Percentiles rank a stretch among this genome's conserved stretches.
Evolutionary conservation across 495 filamentous ascomycete species (phyloP).

Genomic region (Trichoderma erinaceum): DNA sequence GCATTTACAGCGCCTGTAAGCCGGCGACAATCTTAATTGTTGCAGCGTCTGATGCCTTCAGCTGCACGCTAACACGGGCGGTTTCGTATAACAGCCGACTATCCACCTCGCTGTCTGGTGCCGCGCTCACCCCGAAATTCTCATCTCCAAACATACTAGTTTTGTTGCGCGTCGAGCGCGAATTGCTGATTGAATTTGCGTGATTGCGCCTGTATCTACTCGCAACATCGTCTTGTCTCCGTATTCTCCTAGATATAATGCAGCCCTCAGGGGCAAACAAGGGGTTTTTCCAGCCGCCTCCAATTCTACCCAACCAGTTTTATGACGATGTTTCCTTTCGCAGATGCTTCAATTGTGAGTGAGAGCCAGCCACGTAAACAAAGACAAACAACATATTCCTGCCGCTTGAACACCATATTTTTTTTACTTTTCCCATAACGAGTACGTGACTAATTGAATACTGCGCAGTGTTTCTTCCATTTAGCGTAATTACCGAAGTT

Average conservation of each 20-base stretch:
- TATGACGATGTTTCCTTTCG: conserved; percentile 40
- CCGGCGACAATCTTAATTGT: neutral
- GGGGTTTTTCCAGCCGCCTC: conserved; percentile 45
- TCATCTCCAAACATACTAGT: neutral
- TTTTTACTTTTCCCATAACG: neutral
- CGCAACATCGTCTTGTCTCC: neutral
- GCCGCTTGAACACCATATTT: neutral
- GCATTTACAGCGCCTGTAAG: neutral
- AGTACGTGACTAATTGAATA: conserved; percentile 8
- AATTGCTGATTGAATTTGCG: neutral
- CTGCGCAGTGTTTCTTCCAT: conserved; percentile 41
- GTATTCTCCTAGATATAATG: conserved; percentile 21
- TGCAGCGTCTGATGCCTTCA: neutral
- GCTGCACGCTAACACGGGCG: neutral
- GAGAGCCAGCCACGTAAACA: neutral
- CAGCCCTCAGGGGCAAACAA: conserved; percentile 40
- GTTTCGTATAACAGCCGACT: neutral
- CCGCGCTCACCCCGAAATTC: neutral
- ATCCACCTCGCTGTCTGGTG: neutral
- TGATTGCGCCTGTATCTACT: neutral
- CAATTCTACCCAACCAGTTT: conserved; percentile 43
- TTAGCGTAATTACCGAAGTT: conserved; percentile 29
- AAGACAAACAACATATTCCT: neutral
- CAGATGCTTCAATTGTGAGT: conserved; percentile 36
- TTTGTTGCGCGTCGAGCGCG: neutral